Evolutionary conservation across 2,329 filamentous ascomycete genomes (phyloP).

Genomic region (Colletotrichum sp.): DNA sequence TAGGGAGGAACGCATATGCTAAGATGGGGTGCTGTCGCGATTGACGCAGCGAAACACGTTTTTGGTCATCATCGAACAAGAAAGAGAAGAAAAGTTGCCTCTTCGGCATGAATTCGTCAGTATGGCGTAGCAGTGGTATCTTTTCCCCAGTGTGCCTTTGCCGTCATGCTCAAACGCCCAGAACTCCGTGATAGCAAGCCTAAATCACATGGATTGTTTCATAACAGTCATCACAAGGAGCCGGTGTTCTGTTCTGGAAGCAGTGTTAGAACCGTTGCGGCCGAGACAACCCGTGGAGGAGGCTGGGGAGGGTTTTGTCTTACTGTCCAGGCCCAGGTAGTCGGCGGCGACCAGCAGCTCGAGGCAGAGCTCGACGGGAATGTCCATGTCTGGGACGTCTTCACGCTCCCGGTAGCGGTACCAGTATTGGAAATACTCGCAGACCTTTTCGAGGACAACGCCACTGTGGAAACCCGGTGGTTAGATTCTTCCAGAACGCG

Average conservation of each 20-base stretch:
- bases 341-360: slow-evolving; percentile 81
- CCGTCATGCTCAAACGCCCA: neutral
- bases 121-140: slow-evolving; percentile 16
- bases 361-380: slow-evolving; percentile 78
- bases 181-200: slow-evolving; percentile 30
- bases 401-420: slow-evolving; percentile 73
- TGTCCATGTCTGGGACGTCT: slow-evolving; percentile 81
- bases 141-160: neutral
- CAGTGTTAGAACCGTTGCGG: neutral
- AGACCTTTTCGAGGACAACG: slow-evolving; percentile 78
- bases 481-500: slow-evolving; percentile 15
- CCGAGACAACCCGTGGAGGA: neutral
- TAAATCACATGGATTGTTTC: slow-evolving; percentile 21
- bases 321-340: slow-evolving; percentile 73
- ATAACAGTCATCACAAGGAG: slow-evolving; percentile 3
- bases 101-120: slow-evolving; percentile 4
- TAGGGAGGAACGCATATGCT: slow-evolving; percentile 59
- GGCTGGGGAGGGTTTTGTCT: slow-evolving; percentile 26
- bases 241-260: slow-evolving; percentile 21
- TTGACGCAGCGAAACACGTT: neutral
- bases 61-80: neutral
- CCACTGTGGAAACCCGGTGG: slow-evolving; percentile 54
- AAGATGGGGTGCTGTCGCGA: slow-evolving; percentile 41
- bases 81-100: neutral
- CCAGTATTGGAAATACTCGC: slow-evolving; percentile 85